phyloP scores from a whole-genome alignment of 768 basidiomycete species.

The Dentipellis sp. region DNA sequence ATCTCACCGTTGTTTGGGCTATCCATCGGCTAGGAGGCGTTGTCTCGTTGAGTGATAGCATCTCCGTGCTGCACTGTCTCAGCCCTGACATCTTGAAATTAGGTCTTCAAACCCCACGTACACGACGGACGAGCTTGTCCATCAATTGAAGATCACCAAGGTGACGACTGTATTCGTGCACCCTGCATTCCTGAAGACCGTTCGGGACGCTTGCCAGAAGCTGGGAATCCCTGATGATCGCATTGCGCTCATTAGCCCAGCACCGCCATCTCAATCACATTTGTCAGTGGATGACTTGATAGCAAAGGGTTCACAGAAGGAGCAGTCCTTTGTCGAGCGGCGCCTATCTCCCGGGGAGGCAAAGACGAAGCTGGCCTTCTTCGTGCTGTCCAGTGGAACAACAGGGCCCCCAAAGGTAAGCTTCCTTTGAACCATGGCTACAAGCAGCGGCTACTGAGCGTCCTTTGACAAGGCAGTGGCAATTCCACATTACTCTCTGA shows the following conservation, averaged over 20 bases:
- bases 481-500: constrained; percentile 53
- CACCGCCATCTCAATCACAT: background rate
- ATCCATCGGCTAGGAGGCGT: constrained; percentile 17
- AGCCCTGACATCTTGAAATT: background rate
- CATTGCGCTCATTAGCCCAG: constrained; percentile 17
- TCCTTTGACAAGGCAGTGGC: constrained; percentile 45
- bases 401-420: constrained; percentile 40
- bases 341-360: constrained; percentile 47
- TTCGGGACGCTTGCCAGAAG: constrained; percentile 20
- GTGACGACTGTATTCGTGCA: constrained; percentile 21
- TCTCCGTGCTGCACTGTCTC: background rate
- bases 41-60: constrained; percentile 8
- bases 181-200: constrained; percentile 19
- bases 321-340: constrained; percentile 34
- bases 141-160: constrained; percentile 35
- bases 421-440: background rate
- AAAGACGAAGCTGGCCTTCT: constrained; percentile 51
- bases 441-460: too few relatives aligned
- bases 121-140: constrained; percentile 44
- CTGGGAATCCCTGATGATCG: constrained; percentile 23
- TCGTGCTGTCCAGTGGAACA: constrained; percentile 69
- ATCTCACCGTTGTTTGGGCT: constrained; percentile 15
- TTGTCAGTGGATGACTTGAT: constrained; percentile 30
- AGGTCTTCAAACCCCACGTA: constrained; percentile 61
- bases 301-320: constrained; percentile 26